A percentile compares a stretch with the other conserved stretches of the same genome.
Evolutionary conservation across 345 rosid genomes (phyloP).

Genomic region (Brassica rapa): DNA sequence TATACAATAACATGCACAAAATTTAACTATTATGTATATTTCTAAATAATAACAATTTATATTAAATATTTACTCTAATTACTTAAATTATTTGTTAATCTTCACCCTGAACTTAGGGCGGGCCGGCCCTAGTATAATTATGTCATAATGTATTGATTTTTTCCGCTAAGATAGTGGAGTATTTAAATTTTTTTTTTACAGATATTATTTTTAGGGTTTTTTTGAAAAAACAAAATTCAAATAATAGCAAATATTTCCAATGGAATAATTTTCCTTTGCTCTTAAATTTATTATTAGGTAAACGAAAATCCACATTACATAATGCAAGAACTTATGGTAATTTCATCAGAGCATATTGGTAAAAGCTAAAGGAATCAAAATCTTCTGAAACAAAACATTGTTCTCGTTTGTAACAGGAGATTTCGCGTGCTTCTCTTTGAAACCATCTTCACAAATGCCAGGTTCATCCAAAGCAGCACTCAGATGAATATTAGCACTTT

Average conservation of each 20-base stretch:
- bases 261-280: not conserved
- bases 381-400: slow-evolving; percentile 35
- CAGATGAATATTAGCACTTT: too few species aligned
- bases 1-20: too few species aligned
- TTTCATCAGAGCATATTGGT: slow-evolving; percentile 35
- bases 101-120: too few species aligned
- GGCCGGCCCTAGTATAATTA: not conserved
- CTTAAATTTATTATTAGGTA: not conserved
- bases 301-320: not conserved
- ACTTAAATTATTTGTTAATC: too few species aligned
- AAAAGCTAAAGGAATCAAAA: slow-evolving; percentile 48
- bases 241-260: not conserved
- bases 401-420: slow-evolving; percentile 41
- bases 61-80: too few species aligned
- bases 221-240: not conserved
- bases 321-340: not conserved
- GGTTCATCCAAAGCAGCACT: not conserved
- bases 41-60: too few species aligned
- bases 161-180: not conserved
- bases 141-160: not conserved
- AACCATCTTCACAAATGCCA: not conserved
- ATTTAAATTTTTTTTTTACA: not conserved
- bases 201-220: not conserved
- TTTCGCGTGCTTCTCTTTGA: not conserved
- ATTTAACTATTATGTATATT: too few species aligned